Base-by-base conservation (phyloP, 768 basidiomycete species). In the Suillus discolor region DNA sequence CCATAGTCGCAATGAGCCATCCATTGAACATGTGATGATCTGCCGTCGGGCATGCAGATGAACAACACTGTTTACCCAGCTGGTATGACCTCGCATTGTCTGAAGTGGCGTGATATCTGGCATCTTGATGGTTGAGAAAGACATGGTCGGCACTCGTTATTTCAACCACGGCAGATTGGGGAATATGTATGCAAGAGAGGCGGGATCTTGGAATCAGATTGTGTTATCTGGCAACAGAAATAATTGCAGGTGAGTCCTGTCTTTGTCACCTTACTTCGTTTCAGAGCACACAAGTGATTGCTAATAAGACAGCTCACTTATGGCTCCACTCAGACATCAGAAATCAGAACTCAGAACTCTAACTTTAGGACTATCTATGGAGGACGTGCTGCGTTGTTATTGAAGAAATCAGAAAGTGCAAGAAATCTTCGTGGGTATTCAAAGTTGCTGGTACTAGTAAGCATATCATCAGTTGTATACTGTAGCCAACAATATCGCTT, bases 31-130 rank as follows among this genome's bases (percentile, higher is more conserved):
- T 47, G 45, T 47, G n/a, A 47, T 23, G 45, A 23, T 23, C 0
- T 2, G 45, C 2, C 45, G 12, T 23, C 11, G 5, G 3, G 3
- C 23, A 15, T 2, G 23, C 12, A 49, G 6, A 3, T 49, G 23
- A 0, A 25, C 23, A 8, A 25, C 13, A 49, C 13, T 2, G 0
- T 13, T 23, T 49, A 49, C 47, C 47, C 47, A 49, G 23, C 3
- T 2, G 13, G 47, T 49, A 25, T 49, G 47, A 13, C n/a, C 47
- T 49, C 13, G 12, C 13, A 23, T 3, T 0, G 47, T 49, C 12
- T 15, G 12, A 3, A 0, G 5, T 23, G n/a, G 23, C 13, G 0
- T 49, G 4, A 23, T 23, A 3, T 0, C 23, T 13, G 6, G 23
- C 12, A 0, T 49, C 23, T 11, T 4, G 7, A 16, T 42, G 0